Evolutionary conservation across 768 basidiomycete genomes (phyloP).

Genomic region (Suillus subaureus): DNA sequence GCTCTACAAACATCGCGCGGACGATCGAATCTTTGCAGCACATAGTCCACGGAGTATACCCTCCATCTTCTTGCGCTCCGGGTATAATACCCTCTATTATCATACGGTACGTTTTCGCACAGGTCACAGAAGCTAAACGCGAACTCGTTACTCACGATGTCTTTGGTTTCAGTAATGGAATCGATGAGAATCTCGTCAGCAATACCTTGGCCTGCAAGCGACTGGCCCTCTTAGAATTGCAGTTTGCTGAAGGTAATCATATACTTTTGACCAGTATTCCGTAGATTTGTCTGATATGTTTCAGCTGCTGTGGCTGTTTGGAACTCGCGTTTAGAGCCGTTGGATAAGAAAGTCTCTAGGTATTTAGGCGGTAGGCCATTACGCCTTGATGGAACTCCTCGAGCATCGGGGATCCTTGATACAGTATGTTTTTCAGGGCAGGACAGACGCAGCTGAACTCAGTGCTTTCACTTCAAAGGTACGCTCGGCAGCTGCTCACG

Average conservation of each 20-base stretch:
- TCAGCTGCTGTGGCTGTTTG: constrained; percentile 65
- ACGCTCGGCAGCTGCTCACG: constrained; percentile 70
- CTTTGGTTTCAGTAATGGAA: constrained; percentile 50
- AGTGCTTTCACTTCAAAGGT: constrained; percentile 41
- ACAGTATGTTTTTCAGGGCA: constrained; percentile 43
- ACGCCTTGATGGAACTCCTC: constrained; percentile 73
- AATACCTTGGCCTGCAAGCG: constrained; percentile 72
- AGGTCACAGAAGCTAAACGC: background rate
- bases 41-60: background rate
- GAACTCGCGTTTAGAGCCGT: constrained; percentile 59
- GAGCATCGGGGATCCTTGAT: constrained; percentile 75
- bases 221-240: constrained; percentile 59
- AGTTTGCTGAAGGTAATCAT: constrained; percentile 61
- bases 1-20: background rate
- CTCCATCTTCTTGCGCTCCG: background rate
- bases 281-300: constrained; percentile 7
- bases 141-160: background rate
- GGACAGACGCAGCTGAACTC: background rate
- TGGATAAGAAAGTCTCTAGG: constrained; percentile 70
- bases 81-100: constrained; percentile 42
- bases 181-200: constrained; percentile 72
- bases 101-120: constrained; percentile 47
- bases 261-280: background rate
- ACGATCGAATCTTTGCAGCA: background rate
- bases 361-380: constrained; percentile 70